Percentiles rank a stretch among this genome's conserved stretches.
phyloP scores from a whole-genome alignment of 1,139 yeast species.

The Lodderomyces elongisporus region DNA sequence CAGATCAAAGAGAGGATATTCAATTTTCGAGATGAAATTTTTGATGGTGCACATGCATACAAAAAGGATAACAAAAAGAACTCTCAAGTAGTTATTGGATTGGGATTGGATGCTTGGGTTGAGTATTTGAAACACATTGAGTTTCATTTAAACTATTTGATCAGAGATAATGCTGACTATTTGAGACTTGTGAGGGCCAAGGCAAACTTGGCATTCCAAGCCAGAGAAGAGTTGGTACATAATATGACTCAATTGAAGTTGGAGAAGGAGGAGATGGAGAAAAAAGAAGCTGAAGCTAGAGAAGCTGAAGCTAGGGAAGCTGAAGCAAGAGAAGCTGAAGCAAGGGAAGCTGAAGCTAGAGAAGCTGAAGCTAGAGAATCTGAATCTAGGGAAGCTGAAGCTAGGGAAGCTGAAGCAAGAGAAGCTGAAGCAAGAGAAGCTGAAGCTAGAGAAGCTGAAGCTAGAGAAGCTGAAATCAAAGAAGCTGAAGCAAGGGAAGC shows the following conservation, averaged over 20 bases:
- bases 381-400: too few relatives aligned
- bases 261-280: slow-evolving; percentile 1
- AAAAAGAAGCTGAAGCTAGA: too few relatives aligned
- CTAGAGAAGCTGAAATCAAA: too few relatives aligned
- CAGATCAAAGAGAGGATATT: slow-evolving; percentile 51
- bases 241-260: neutral
- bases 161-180: slow-evolving; percentile 68
- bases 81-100: slow-evolving; percentile 20
- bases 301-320: too few relatives aligned
- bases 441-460: too few relatives aligned
- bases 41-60: slow-evolving; percentile 39
- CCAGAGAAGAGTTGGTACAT: slow-evolving; percentile 44
- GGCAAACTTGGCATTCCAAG: slow-evolving; percentile 77
- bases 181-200: slow-evolving; percentile 70
- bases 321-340: too few relatives aligned
- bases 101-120: slow-evolving; percentile 50
- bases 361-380: too few relatives aligned
- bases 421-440: too few relatives aligned
- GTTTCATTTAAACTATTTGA: slow-evolving; percentile 53
- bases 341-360: too few relatives aligned
- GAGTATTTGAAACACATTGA: slow-evolving; percentile 53
- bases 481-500: too few relatives aligned
- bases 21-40: slow-evolving; percentile 53
- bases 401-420: too few relatives aligned
- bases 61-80: slow-evolving; percentile 15